A percentile compares a stretch with the other conserved stretches of the same genome.
phyloP scores from a whole-genome alignment of 371 early-diverging fungal species.

The Lichtheimia corymbifera region DNA sequence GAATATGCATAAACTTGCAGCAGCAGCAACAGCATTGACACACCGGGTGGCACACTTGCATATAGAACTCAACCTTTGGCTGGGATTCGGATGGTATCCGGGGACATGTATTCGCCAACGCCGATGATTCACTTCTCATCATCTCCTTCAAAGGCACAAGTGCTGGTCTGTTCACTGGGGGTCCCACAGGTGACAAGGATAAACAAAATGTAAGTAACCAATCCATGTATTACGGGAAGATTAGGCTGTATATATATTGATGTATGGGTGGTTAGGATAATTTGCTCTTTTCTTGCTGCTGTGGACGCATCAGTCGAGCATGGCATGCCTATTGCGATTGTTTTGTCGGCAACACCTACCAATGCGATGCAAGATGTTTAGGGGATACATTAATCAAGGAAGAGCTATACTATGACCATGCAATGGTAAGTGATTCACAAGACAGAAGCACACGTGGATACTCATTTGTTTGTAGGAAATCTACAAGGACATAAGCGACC shows the following conservation, averaged over 20 bases:
- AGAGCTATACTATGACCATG: conserved; percentile 83
- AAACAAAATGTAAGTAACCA: conserved; percentile 70
- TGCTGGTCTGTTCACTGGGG: conserved; percentile 72
- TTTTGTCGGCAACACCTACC: conserved; percentile 50
- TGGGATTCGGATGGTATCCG: conserved; percentile 89
- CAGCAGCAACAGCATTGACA: conserved; percentile 11
- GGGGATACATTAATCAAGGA: conserved; percentile 56
- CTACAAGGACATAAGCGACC: conserved; percentile 50
- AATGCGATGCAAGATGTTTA: conserved; percentile 71
- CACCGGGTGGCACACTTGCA: conserved; percentile 11
- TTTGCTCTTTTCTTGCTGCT: conserved; percentile 95
- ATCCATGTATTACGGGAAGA: neutral
- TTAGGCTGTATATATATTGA: neutral
- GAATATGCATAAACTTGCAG: neutral
- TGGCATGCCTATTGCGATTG: conserved; percentile 91
- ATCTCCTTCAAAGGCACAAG: conserved; percentile 94
- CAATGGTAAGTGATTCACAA: conserved; percentile 52
- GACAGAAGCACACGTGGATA: neutral
- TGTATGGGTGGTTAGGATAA: conserved; percentile 69
- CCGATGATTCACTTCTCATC: conserved; percentile 67
- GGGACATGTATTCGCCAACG: conserved; percentile 85
- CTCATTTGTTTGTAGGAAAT: conserved; percentile 22
- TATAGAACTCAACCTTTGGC: conserved; percentile 78
- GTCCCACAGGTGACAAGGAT: conserved; percentile 80
- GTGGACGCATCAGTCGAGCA: conserved; percentile 84